Evolutionary conservation across 2,329 filamentous ascomycete species (phyloP).

Genomic region (Knoxdaviesia proteae): DNA sequence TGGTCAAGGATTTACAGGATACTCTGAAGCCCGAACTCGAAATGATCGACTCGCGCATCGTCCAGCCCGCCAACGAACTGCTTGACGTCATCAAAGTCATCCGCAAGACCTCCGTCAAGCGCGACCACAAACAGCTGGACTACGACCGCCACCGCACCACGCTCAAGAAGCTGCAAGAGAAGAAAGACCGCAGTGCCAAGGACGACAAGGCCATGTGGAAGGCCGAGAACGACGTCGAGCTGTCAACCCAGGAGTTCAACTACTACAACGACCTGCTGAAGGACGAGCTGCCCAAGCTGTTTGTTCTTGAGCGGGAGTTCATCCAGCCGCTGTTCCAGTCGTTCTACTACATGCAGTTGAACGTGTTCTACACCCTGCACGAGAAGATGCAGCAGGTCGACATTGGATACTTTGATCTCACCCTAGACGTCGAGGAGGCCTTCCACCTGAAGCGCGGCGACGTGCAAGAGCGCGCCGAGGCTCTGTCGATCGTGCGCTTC

Average conservation of each 20-base stretch:
- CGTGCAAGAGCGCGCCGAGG: constrained; percentile 68
- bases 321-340: constrained; percentile 95
- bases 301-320: constrained; percentile 75
- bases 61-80: constrained; percentile 81
- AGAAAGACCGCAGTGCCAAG: constrained; percentile 90
- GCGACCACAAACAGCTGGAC: constrained; percentile 93
- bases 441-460: constrained; percentile 79
- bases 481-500: constrained; percentile 70
- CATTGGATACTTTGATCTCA: constrained; percentile 93
- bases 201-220: constrained; percentile 97
- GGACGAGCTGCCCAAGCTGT: constrained; percentile 83
- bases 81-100: constrained; percentile 91
- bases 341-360: constrained; percentile 99
- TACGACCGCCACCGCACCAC: constrained; percentile 70
- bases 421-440: constrained; percentile 74
- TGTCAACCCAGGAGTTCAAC: constrained; percentile 86
- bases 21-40: constrained; percentile 82
- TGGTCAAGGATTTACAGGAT: constrained; percentile 77
- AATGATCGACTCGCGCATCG: constrained; percentile 86
- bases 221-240: constrained; percentile 76
- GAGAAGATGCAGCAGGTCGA: constrained; percentile 95
- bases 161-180: constrained; percentile 89
- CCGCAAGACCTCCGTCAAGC: constrained; percentile 70
- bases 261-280: constrained; percentile 97
- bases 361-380: constrained; percentile 96